A percentile compares a stretch with the other conserved stretches of the same genome.
These are phyloP conservation scores for Endocalyx cinctus DNA, from an alignment of 2,329 filamentous ascomycete species.

Conservation along the genomic window DNA sequence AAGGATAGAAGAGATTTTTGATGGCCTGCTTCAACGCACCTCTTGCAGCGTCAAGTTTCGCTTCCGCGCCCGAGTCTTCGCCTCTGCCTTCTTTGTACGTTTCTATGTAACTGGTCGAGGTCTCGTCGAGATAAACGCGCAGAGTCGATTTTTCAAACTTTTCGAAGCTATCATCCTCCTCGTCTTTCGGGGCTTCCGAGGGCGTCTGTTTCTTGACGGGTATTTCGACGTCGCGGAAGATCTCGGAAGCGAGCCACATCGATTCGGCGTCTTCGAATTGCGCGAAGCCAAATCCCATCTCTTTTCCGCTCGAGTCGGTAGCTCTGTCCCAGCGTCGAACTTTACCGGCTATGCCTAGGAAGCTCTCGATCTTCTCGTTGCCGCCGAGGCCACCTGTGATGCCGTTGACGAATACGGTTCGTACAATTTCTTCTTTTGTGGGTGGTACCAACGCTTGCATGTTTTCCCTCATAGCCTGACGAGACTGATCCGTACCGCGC, in stretches of 20 bases:
- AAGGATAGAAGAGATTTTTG: slow-evolving; percentile 67
- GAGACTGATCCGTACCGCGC: slow-evolving; percentile 61
- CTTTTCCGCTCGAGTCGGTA: slow-evolving; percentile 61
- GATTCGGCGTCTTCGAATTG: slow-evolving; percentile 92
- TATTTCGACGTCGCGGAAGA: slow-evolving; percentile 76
- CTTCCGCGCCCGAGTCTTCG: slow-evolving; percentile 60
- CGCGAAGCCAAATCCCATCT: slow-evolving; percentile 87
- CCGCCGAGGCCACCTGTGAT: slow-evolving; percentile 75
- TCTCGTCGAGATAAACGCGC: slow-evolving; percentile 73
- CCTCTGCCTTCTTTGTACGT: slow-evolving; percentile 66
- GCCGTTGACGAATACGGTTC: slow-evolving; percentile 85
- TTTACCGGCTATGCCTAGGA: slow-evolving; percentile 72
- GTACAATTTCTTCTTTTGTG: slow-evolving; percentile 82
- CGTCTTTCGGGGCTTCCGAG: slow-evolving; percentile 35
- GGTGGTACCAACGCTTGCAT: slow-evolving; percentile 74
- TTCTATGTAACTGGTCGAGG: slow-evolving; percentile 79
- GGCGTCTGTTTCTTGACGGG: slow-evolving; percentile 70
- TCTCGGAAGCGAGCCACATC: slow-evolving; percentile 76
- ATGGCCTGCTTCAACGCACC: slow-evolving; percentile 64
- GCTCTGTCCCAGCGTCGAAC: slow-evolving; percentile 82
- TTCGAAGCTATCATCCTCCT: slow-evolving; percentile 42
- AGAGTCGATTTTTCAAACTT: slow-evolving; percentile 66
- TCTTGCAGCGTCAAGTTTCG: slow-evolving; percentile 66
- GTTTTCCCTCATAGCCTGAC: slow-evolving; percentile 62
- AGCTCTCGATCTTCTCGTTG: slow-evolving; percentile 73